Percentiles rank a stretch among this genome's conserved stretches.
Conservation (phyloP, 441 rosid species). For the Pelargonium citronellum region DNA sequence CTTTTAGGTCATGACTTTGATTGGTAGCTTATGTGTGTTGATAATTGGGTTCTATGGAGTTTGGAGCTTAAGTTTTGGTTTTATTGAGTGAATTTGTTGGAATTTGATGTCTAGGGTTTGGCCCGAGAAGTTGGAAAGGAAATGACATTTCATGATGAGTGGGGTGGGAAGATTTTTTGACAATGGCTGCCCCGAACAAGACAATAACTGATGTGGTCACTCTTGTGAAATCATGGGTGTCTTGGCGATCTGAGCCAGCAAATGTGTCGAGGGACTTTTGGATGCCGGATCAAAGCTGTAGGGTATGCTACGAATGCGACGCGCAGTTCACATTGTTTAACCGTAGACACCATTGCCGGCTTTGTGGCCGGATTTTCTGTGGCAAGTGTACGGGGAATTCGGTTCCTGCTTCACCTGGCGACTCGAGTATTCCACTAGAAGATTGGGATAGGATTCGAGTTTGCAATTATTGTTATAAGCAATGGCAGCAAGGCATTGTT, state of each 20-base stretch:
- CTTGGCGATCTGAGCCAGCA: constrained; percentile 75
- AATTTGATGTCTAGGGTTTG: constrained; percentile 23
- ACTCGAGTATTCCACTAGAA: constrained; percentile 40
- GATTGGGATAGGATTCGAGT: constrained; percentile 82
- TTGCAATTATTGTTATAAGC: constrained; percentile 89
- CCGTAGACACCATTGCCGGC: constrained; percentile 91
- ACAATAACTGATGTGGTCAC: constrained; percentile 54
- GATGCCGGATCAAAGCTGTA: constrained; percentile 99
- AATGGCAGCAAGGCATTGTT: constrained; percentile 49
- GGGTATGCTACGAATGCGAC: constrained; percentile 94
- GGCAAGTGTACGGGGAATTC: constrained; percentile 85
- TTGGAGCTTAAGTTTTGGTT: neutral
- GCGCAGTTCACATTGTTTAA: constrained; percentile 66
- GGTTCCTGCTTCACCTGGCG: constrained; percentile 46
- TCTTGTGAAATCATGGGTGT: constrained; percentile 58
- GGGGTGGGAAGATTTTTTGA: constrained; percentile 34
- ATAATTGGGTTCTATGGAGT: neutral
- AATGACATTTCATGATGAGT: constrained; percentile 67
- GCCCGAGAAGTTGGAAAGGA: constrained; percentile 41
- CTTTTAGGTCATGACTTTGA: constrained; percentile 1
- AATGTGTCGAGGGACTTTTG: constrained; percentile 88
- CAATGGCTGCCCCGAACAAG: constrained; percentile 61
- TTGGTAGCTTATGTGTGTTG: constrained; percentile 6
- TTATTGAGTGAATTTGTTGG: constrained; percentile 16
- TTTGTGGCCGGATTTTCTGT: constrained; percentile 90